These are phyloP conservation scores for Mucor racemosus DNA, from an alignment of 371 early-diverging fungal genomes.

Conservation along the genomic window DNA sequence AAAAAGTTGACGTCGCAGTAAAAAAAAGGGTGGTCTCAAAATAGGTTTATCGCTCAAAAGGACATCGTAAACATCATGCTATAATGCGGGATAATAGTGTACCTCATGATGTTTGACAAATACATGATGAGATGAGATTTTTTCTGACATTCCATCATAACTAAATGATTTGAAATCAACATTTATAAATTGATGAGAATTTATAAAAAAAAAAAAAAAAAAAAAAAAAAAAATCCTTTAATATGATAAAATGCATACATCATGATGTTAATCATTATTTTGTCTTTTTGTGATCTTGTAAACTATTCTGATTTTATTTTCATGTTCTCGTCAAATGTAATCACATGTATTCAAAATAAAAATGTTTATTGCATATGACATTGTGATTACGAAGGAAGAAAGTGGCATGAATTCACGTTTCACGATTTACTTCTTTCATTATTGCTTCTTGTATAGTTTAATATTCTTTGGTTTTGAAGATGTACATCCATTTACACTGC, in stretches of 20 bases:
- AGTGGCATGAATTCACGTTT: slow-evolving; percentile 9
- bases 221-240: no score
- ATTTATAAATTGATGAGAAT: no score
- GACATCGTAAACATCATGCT: not conserved
- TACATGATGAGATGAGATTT: not conserved
- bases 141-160: slow-evolving; percentile 1
- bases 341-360: not conserved
- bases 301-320: not conserved
- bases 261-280: no score
- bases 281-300: no score
- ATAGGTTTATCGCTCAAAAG: not conserved
- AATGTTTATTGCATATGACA: slow-evolving; percentile 10
- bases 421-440: not conserved
- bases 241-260: not conserved
- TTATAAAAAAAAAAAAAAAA: no score
- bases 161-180: not conserved
- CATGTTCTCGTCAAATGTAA: not conserved
- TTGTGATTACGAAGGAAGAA: not conserved
- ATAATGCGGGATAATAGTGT: not conserved
- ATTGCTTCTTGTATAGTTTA: slow-evolving; percentile 1
- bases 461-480: slow-evolving; percentile 16
- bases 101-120: not conserved
- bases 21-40: no score
- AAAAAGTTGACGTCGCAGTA: not conserved
- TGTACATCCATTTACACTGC: slow-evolving; percentile 12